Base-by-base conservation (phyloP, 2,329 filamentous ascomycete genomes). In the Leptographium galeiforme region DNA sequence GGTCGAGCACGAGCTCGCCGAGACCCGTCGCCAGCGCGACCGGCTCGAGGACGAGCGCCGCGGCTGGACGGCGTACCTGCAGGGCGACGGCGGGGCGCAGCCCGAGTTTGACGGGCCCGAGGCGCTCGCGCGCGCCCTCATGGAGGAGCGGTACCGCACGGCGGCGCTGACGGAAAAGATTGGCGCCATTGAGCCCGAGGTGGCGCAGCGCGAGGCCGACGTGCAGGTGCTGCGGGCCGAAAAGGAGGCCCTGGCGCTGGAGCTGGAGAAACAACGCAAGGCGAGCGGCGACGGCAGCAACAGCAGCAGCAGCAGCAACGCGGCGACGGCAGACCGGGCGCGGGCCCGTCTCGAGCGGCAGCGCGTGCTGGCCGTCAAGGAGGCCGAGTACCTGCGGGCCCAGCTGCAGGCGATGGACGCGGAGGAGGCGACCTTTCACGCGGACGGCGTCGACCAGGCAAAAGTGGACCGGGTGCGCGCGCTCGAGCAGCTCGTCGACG, bases 381-480 rank as follows among this genome's bases (percentile, higher is more conserved):
- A 98, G 65, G 88, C 93, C 0, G 90, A 96, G 60, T 95, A 95
- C 64, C 77, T 98, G 8, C 86, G 93, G 25, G 91, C 89, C 0
- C 93, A 98, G 67, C 76, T 97, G 53, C 90, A 90, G 68, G 85
- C 87, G 0, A 85, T 94, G 56, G 88, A 97, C 62, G 79, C 81
- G 0, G 93, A 98, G 67, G 90, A 97, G 62, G 80, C 82, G 52
- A 90, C 90, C 0, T 86, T 96, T 70, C 82, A 91, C 53, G 81
- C 87, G 0, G 87, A 89, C 38, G 82, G 79, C 45, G 84, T 86
- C 52, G 88, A 98, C 62, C 79, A 85, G 59, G 76, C 81, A 19
- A 91, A 89, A 58, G 72, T 77, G 0, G 76, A 84, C 57, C 84
- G 89, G 25, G 84, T 95, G 8, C 34, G 34, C 12, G 34, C 34